phyloP scores from a whole-genome alignment of 2,329 filamentous ascomycete species.

The Penicillium sp. region DNA sequence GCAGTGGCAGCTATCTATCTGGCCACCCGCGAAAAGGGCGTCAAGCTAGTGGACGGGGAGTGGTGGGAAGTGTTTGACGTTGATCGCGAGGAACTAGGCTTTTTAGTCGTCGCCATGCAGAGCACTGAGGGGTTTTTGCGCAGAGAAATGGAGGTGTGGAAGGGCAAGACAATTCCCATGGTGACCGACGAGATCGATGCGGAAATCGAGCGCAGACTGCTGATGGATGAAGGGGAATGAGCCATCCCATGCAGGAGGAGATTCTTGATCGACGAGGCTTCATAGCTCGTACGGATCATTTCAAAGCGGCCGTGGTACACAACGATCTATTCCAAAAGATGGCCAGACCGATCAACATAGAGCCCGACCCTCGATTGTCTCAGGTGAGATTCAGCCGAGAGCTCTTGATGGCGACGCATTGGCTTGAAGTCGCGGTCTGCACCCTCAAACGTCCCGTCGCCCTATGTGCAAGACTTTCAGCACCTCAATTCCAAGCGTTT shows the following conservation, averaged over 20 bases:
- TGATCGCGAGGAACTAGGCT: constrained; percentile 88
- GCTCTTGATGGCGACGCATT: no score
- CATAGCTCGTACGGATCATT: no score
- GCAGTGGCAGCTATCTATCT: constrained; percentile 87
- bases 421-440: no score
- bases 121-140: constrained; percentile 68
- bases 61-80: constrained; percentile 99
- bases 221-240: constrained; percentile 38
- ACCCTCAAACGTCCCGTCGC: no score
- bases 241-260: not conserved
- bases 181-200: constrained; percentile 53
- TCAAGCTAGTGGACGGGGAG: constrained; percentile 72
- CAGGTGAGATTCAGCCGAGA: no score
- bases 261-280: not conserved
- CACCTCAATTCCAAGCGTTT: no score
- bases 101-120: constrained; percentile 77
- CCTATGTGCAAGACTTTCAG: no score
- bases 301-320: no score
- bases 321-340: no score
- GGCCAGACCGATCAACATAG: no score
- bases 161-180: constrained; percentile 50
- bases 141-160: constrained; percentile 54
- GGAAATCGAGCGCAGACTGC: constrained; percentile 53
- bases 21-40: constrained; percentile 68
- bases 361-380: no score